A percentile compares a stretch with the other conserved stretches of the same genome.
Evolutionary conservation across 768 basidiomycete genomes (phyloP).

Genomic region (Boletus reticuloceps): DNA sequence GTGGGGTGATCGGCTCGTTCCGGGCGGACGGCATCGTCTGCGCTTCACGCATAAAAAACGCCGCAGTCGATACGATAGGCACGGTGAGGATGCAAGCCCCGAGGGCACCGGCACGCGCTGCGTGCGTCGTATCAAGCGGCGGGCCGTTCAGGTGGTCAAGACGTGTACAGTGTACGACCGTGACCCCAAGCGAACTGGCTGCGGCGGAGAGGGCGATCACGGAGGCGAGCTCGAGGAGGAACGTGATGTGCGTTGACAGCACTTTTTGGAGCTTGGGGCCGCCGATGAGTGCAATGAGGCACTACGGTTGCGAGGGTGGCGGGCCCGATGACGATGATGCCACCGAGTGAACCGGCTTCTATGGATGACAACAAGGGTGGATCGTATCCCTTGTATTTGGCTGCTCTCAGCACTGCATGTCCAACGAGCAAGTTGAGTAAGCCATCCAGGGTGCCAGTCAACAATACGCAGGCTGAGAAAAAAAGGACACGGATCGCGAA

Average conservation of each 20-base stretch:
- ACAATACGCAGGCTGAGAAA: conserved; percentile 1
- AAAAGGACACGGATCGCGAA: conserved; percentile 8
- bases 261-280: neutral
- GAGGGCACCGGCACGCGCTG: conserved; percentile 14
- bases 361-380: conserved; percentile 3
- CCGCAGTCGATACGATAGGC: conserved; percentile 7
- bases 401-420: conserved; percentile 12
- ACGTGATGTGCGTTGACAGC: neutral
- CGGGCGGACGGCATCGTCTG: conserved; percentile 1
- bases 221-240: conserved; percentile 11
- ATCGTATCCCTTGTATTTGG: conserved; percentile 9
- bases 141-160: neutral
- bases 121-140: conserved; percentile 6
- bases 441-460: conserved; percentile 6
- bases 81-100: conserved; percentile 9
- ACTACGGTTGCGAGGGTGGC: neutral
- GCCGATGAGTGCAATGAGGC: conserved; percentile 4
- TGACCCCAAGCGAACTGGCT: conserved; percentile 8
- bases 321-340: conserved; percentile 11
- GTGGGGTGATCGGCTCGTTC: neutral
- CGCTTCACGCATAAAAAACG: neutral
- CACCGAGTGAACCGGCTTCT: conserved; percentile 14
- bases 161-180: neutral
- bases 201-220: conserved; percentile 12
- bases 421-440: conserved; percentile 10